Base-by-base conservation (phyloP, 176 grass and related monocot genomes). In the Cymbopogon citratus region DNA sequence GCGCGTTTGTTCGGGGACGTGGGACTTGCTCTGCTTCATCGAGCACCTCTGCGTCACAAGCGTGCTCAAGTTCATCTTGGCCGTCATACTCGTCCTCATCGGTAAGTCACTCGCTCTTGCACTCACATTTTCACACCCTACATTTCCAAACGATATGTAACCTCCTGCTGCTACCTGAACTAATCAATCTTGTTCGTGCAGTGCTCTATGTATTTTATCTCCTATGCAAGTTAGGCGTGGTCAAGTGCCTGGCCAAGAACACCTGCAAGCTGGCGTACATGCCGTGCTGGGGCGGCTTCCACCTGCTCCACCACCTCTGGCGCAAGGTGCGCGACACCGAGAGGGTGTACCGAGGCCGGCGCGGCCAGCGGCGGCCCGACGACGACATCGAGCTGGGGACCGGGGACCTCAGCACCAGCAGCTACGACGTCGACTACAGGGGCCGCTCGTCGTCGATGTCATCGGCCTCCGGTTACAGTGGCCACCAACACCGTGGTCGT, bases 11-110 rank as follows among this genome's bases (percentile, higher is more conserved):
- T 76, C 87, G 1, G 91, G 94, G 73, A 83, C 74, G 16, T 93
- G 88, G 88, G 91, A 97, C 52, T 66, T 85, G 44, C 41, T 5
- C 21, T 93, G 91, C 94, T 93, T 91, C 78, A 29, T 97, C 25
- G 84, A 93, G 78, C 71, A 97, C 81, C 3, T 89, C 12, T 93
- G 91, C 65, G 4, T 85, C 51, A 80, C 75, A 7, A 97, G 79
- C 60, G 6, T 97, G 0, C 28, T 56, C 56, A 93, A 62, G 77
- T 65, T 97, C 18, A 49, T 91, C 63, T 73, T 84, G 48, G 84
- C 83, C 9, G 25, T 45, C 10, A 11, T 89, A 16, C 63, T 97
- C 49, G 34, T 65, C 43, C 83, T 74, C 74, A 33, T 81, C 49
- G 68, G 89, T 91, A 72, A 85, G 83, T 65, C 4, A 33, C 31